These are phyloP conservation scores for Jamesozyma lodderae DNA, from an alignment of 805 yeast genomes.

Conservation along the genomic window DNA sequence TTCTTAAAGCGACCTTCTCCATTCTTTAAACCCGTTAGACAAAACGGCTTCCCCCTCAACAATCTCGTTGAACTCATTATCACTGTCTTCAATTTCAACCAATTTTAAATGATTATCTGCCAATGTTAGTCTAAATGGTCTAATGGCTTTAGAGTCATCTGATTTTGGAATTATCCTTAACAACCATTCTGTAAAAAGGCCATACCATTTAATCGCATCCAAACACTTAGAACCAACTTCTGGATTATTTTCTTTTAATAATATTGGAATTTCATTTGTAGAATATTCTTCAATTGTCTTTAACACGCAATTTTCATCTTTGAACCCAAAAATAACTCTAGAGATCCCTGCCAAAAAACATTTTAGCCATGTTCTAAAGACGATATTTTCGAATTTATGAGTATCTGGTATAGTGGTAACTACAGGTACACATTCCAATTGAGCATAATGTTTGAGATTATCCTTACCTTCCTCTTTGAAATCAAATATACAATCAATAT, in stretches of 20 bases:
- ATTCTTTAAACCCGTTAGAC: constrained; percentile 42
- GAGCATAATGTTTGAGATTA: constrained; percentile 67
- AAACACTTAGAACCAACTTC: constrained; percentile 53
- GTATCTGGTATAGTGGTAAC: constrained; percentile 51
- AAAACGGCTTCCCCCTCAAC: constrained; percentile 34
- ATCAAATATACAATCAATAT: constrained; percentile 86
- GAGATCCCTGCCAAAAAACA: constrained; percentile 81
- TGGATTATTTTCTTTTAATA: constrained; percentile 42
- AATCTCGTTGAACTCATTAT: constrained; percentile 32
- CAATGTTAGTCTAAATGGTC: constrained; percentile 45
- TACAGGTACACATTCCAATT: constrained; percentile 63
- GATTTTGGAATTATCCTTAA: constrained; percentile 42
- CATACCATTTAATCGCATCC: constrained; percentile 78
- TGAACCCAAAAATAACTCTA: constrained; percentile 74
- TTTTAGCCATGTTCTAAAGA: constrained; percentile 86
- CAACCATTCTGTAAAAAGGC: constrained; percentile 77
- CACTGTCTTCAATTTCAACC: constrained; percentile 35
- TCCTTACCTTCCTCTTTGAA: constrained; percentile 42
- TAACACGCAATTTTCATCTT: constrained; percentile 63
- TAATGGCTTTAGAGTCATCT: constrained; percentile 42
- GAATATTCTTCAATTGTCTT: constrained; percentile 63
- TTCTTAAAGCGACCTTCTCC: constrained; percentile 35
- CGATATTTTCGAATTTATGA: constrained; percentile 60
- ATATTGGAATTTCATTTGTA: constrained; percentile 69
- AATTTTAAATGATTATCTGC: constrained; percentile 44